Evolutionary conservation across 306 rosid species (phyloP), one percentile per base, ranked within the genome.

Genomic region (Astragalus membranaceus): DNA sequence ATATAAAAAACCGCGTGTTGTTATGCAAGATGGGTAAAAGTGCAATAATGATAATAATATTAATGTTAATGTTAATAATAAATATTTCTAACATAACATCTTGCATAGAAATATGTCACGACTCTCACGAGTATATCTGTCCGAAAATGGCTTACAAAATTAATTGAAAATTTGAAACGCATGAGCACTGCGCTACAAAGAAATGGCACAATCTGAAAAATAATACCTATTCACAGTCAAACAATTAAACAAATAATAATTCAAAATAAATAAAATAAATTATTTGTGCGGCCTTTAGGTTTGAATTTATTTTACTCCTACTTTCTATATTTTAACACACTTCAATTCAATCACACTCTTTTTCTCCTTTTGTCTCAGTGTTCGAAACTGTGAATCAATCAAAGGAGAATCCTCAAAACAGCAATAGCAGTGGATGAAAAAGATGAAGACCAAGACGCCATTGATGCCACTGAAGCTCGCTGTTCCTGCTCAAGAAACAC

Each of bases 381-480:
- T 17, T 43, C 10, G 69, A 47, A 50, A 8, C 37, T 23, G 42
- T n/a, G 30, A 14, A 26, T 43, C 37, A 72, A 47, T 10, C 37
- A 72, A 47, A 10, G 35, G 26, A 2, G 17, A 41, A 48, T 57
- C 49, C 8, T 33, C 26, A 67, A 59, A 58, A 36, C 36, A 10
- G 16, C 44, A 49, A 63, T 39, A 47, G 23, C 61, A 47, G 14
- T 52, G 35, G 35, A 23, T 33, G 20, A 62, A 30, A 1, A 73
- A 64, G 57, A 92, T 91, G 99, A 91, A 89, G 88, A 83, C 89
- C 44, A 95, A 85, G 85, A 79, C 87, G 67, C 98, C 98, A 60
- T 78, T 86, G 84, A 94, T 77, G 88, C 97, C 81, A 57, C 96
- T 95, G 64, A 89, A 89, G 84, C 97, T 94, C 50, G 80, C 89